Conservation (phyloP, 176 grass and related monocot genomes). For the Aegilops umbellulata region DNA sequence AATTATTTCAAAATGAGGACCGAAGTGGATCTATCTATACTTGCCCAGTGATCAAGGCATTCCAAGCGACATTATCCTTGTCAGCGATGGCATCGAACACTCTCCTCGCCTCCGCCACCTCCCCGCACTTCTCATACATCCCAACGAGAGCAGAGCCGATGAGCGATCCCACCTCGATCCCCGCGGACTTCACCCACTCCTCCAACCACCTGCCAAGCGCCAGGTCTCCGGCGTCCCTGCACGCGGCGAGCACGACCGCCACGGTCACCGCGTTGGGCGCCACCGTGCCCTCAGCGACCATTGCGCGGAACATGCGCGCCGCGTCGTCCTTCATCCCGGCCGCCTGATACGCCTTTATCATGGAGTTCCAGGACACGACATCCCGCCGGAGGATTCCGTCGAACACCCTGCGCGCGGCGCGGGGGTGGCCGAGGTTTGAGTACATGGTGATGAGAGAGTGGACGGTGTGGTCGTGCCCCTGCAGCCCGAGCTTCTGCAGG, state of each 20-base stretch:
- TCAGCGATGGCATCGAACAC: slow-evolving; percentile 51
- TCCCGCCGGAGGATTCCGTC: slow-evolving; percentile 35
- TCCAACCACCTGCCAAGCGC: slow-evolving; percentile 58
- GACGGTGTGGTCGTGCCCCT: slow-evolving; percentile 29
- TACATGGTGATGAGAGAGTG: slow-evolving; percentile 47
- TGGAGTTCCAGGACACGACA: slow-evolving; percentile 45
- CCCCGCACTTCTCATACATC: slow-evolving; percentile 83
- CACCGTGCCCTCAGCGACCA: background rate
- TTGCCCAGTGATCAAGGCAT: slow-evolving; percentile 88
- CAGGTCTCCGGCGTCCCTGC: slow-evolving; percentile 48
- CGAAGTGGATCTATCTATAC: background rate
- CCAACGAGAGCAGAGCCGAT: slow-evolving; percentile 51
- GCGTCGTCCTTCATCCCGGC: slow-evolving; percentile 6
- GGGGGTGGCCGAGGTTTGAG: slow-evolving; percentile 3
- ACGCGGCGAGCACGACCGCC: slow-evolving; percentile 37
- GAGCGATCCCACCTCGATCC: slow-evolving; percentile 39
- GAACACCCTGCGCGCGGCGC: slow-evolving; percentile 35
- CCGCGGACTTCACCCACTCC: slow-evolving; percentile 20
- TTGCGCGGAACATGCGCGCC: background rate
- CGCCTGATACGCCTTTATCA: slow-evolving; percentile 29
- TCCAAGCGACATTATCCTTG: slow-evolving; percentile 72
- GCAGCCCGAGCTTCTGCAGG: slow-evolving; percentile 25
- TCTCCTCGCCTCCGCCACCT: slow-evolving; percentile 41
- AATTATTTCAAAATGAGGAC: background rate
- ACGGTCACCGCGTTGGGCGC: slow-evolving; percentile 22